These are phyloP conservation scores for Mycosphaerelloides madeirae DNA, from an alignment of 2,329 filamentous ascomycete genomes.

Conservation along the genomic window DNA sequence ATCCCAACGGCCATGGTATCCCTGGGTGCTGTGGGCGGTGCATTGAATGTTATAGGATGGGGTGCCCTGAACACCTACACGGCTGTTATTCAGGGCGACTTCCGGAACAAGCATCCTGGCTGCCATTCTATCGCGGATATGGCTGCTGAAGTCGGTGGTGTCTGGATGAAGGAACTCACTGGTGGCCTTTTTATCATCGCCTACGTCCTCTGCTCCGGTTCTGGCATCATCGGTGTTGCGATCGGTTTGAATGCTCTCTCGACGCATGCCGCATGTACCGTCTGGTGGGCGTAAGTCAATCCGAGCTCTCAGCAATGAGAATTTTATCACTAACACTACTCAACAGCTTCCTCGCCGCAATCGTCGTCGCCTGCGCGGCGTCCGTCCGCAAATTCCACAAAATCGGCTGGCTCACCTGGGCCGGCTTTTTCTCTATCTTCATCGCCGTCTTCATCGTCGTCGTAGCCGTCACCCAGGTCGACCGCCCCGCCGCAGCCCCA, in stretches of 20 bases:
- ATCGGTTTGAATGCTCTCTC: slow-evolving; percentile 58
- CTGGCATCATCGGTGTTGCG: slow-evolving; percentile 56
- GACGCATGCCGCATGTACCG: slow-evolving; percentile 55
- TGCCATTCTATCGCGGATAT: slow-evolving; percentile 56
- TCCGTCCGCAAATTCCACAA: slow-evolving; percentile 55
- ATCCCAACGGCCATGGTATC: slow-evolving; percentile 48
- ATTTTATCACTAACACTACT: too few species aligned
- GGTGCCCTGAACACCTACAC: slow-evolving; percentile 48
- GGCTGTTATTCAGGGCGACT: slow-evolving; percentile 39
- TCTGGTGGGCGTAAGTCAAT: slow-evolving; percentile 44
- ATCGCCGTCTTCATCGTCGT: slow-evolving; percentile 45
- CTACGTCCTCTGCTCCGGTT: slow-evolving; percentile 53
- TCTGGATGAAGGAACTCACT: slow-evolving; percentile 48
- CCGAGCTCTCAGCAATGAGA: slow-evolving; percentile 15
- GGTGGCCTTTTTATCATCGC: slow-evolving; percentile 55
- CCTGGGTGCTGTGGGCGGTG: slow-evolving; percentile 46
- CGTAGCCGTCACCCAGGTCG: slow-evolving; percentile 51
- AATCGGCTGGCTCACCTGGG: slow-evolving; percentile 59
- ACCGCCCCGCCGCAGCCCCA: slow-evolving; percentile 58
- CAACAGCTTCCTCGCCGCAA: slow-evolving; percentile 44
- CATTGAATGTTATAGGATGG: slow-evolving; percentile 47
- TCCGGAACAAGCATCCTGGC: slow-evolving; percentile 47
- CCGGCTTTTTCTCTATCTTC: slow-evolving; percentile 56
- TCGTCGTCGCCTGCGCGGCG: slow-evolving; percentile 47
- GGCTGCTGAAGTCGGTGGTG: slow-evolving; percentile 53